These are phyloP conservation scores for Teunomyces gatunensis DNA, from an alignment of 805 yeast species.

Conservation along the genomic window DNA sequence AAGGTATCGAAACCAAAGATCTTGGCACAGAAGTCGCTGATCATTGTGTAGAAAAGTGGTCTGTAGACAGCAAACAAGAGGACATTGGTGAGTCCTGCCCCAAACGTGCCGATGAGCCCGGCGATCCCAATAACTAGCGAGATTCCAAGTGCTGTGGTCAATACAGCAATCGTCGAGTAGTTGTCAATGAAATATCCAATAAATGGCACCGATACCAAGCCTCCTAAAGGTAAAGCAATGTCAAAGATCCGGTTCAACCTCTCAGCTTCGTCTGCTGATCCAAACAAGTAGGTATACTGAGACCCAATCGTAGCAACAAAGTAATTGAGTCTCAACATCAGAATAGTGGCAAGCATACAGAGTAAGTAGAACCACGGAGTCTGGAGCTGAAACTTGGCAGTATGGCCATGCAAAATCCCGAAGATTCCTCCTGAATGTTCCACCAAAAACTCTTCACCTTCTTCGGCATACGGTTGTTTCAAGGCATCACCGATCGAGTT, in stretches of 20 bases:
- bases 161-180: slow-evolving; percentile 46
- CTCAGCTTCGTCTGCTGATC: slow-evolving; percentile 36
- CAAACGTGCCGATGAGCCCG: slow-evolving; percentile 44
- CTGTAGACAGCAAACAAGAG: slow-evolving; percentile 50
- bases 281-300: slow-evolving; percentile 49
- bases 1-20: slow-evolving; percentile 62
- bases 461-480: slow-evolving; percentile 51
- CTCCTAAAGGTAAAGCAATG: slow-evolving; percentile 55
- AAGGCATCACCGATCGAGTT: slow-evolving; percentile 58
- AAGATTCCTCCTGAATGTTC: slow-evolving; percentile 45
- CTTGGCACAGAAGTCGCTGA: slow-evolving; percentile 59
- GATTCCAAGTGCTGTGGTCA: slow-evolving; percentile 36
- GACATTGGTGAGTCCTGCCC: slow-evolving; percentile 44
- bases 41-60: slow-evolving; percentile 58
- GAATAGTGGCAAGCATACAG: slow-evolving; percentile 50
- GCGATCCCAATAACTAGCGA: slow-evolving; percentile 47
- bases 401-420: slow-evolving; percentile 54
- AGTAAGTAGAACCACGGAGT: slow-evolving; percentile 53
- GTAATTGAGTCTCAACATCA: slow-evolving; percentile 56
- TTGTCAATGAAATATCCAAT: slow-evolving; percentile 51
- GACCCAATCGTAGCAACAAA: slow-evolving; percentile 58
- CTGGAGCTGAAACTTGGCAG: slow-evolving; percentile 47
- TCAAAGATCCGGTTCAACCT: slow-evolving; percentile 48
- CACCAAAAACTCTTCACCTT: slow-evolving; percentile 41
- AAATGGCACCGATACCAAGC: slow-evolving; percentile 52